Evolutionary conservation across 2,329 filamentous ascomycete genomes (phyloP).

Genomic region (Trichophyton benhamiae): DNA sequence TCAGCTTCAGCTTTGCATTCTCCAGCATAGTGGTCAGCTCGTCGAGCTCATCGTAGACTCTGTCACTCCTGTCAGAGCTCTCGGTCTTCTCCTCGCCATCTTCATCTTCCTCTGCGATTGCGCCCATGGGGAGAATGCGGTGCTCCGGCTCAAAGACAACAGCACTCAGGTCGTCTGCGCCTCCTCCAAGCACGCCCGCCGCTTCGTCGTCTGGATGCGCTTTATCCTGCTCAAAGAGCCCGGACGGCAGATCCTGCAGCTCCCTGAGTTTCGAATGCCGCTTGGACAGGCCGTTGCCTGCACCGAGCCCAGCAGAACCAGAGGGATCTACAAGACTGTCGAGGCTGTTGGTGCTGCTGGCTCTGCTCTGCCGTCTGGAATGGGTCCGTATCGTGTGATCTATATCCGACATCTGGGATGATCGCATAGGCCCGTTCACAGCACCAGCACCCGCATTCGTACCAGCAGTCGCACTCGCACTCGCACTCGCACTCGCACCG

Average conservation of each 20-base stretch:
- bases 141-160: slow-evolving; percentile 6
- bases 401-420: not conserved
- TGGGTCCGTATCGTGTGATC: not conserved
- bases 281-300: not conserved
- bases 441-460: not conserved
- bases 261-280: not conserved
- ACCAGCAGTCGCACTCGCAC: not conserved
- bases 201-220: not conserved
- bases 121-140: slow-evolving; percentile 23
- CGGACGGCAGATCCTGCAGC: not conserved
- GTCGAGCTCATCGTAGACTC: slow-evolving; percentile 44
- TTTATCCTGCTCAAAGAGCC: not conserved
- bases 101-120: slow-evolving; percentile 25
- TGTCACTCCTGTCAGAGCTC: not conserved
- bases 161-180: not conserved
- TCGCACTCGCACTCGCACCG: too few relatives aligned
- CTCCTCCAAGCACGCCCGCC: not conserved
- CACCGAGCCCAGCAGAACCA: not conserved
- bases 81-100: slow-evolving; percentile 13
- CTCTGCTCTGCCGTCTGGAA: not conserved
- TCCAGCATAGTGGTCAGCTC: slow-evolving; percentile 67
- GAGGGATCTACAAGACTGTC: not conserved
- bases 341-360: not conserved
- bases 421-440: not conserved
- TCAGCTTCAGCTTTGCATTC: slow-evolving; percentile 80